Conservation (phyloP, 78 protist species). For the slime mould (Dictyostelium discoideum) region dicty_2.7 NC_007088.5:8152501-8153000, state of each 20-base stretch:
- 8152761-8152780: neutral
- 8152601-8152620: neutral
- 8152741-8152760: neutral
- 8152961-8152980: constrained; percentile 57
- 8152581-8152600: neutral
- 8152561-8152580: neutral
- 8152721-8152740: neutral
- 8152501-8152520: neutral
- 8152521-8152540: neutral
- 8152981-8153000: constrained; percentile 40
- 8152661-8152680: neutral
- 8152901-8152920: neutral
- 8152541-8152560: neutral
- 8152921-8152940: neutral
- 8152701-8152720: neutral
- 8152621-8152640: neutral
- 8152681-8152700: neutral
- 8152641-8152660: neutral
- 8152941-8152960: neutral
- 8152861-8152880: neutral
- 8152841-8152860: neutral
- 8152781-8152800: neutral
- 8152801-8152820: neutral
- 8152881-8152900: neutral
- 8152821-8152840: neutral